phyloP scores from a whole-genome alignment of 2,329 filamentous ascomycete species.

The Pezizomycotina sp. region DNA sequence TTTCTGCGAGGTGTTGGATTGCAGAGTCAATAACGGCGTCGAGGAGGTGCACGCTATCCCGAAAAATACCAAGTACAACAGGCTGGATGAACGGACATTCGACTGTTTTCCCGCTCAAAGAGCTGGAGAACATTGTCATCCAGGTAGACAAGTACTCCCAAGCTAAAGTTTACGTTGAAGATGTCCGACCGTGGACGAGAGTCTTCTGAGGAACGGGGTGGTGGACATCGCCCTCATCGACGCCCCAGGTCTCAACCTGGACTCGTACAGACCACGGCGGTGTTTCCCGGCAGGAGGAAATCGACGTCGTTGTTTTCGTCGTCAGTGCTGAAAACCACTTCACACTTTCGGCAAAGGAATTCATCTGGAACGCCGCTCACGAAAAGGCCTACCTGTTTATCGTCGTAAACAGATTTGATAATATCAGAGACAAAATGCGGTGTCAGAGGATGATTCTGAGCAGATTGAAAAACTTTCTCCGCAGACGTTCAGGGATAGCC shows the following conservation, averaged over 20 bases:
- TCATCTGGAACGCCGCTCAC: slow-evolving; percentile 84
- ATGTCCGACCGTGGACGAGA: slow-evolving; percentile 82
- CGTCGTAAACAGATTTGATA: slow-evolving; percentile 93
- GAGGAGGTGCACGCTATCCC: slow-evolving; percentile 95
- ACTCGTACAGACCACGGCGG: slow-evolving; percentile 95
- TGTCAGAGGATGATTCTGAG: slow-evolving; percentile 84
- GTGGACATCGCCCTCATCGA: slow-evolving; percentile 97
- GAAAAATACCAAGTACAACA: slow-evolving; percentile 60
- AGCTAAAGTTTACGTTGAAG: slow-evolving; percentile 93
- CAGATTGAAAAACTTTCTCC: slow-evolving; percentile 80
- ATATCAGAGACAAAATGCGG: slow-evolving; percentile 75
- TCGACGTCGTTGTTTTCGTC: slow-evolving; percentile 96
- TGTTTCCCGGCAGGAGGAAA: slow-evolving; percentile 94
- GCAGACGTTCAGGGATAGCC: slow-evolving; percentile 77
- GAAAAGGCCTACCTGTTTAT: slow-evolving; percentile 99
- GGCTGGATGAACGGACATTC: slow-evolving; percentile 86
- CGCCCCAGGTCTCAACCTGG: slow-evolving; percentile 84
- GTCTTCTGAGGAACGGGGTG: slow-evolving; percentile 87
- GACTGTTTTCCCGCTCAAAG: slow-evolving; percentile 61
- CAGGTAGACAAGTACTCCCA: slow-evolving; percentile 80
- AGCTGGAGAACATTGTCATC: slow-evolving; percentile 75
- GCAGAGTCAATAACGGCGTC: slow-evolving; percentile 71
- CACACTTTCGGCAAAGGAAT: slow-evolving; percentile 92
- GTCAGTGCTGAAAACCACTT: slow-evolving; percentile 97
- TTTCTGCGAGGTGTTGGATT: slow-evolving; percentile 92